A percentile compares a stretch with the other conserved stretches of the same genome.
These are phyloP conservation scores for Tardiomyces blankii DNA, from an alignment of 1,139 yeast species.

Conservation along the genomic window DNA sequence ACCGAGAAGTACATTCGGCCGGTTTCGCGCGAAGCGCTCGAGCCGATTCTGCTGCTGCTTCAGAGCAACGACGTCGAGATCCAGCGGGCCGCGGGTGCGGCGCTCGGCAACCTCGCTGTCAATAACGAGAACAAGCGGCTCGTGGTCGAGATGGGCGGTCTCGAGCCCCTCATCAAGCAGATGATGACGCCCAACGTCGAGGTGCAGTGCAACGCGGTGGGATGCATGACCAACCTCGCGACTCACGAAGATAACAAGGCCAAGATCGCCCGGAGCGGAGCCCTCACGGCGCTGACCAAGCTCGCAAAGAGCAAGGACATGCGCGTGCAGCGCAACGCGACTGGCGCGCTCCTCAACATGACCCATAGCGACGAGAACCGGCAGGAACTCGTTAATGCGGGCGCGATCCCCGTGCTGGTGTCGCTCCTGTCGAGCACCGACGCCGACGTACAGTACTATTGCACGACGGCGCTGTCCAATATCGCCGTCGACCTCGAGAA, in stretches of 20 bases:
- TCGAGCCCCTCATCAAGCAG: constrained; percentile 90
- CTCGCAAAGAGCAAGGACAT: constrained; percentile 89
- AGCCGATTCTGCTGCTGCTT: constrained; percentile 78
- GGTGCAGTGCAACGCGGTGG: constrained; percentile 98
- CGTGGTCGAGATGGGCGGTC: constrained; percentile 96
- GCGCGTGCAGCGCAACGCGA: constrained; percentile 95
- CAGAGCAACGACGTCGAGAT: constrained; percentile 89
- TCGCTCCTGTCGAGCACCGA: constrained; percentile 79
- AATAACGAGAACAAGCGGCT: constrained; percentile 87
- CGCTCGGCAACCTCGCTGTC: constrained; percentile 92
- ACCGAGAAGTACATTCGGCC: constrained; percentile 81
- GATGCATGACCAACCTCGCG: constrained; percentile 95
- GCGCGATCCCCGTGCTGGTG: constrained; percentile 94
- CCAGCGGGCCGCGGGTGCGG: constrained; percentile 98
- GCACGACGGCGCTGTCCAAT: constrained; percentile 93
- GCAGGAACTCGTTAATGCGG: constrained; percentile 93
- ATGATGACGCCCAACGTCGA: constrained; percentile 97
- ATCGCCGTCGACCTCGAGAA: constrained; percentile 94
- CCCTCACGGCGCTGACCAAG: constrained; percentile 84
- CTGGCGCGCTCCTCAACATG: constrained; percentile 96
- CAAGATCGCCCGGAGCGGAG: constrained; percentile 95
- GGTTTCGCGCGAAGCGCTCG: constrained; percentile 82
- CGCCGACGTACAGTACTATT: constrained; percentile 95
- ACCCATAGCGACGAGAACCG: constrained; percentile 96
- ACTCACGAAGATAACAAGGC: constrained; percentile 98